Conservation (phyloP, 139 green algal genomes). For the Chlamydomonas eustigma region DNA sequence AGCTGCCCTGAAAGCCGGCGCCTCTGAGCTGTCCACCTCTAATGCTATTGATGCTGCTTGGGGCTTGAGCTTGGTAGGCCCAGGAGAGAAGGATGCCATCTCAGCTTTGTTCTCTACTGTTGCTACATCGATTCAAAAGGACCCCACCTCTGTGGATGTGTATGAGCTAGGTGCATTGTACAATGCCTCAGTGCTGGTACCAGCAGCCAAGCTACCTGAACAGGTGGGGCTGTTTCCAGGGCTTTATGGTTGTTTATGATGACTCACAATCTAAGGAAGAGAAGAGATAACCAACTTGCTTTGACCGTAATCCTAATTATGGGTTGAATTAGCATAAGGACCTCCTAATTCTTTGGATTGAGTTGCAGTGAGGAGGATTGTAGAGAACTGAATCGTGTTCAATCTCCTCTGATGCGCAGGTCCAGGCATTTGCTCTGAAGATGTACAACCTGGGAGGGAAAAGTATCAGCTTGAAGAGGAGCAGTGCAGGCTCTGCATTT, state of each 20-base stretch:
- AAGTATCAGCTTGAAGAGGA: conserved; percentile 9
- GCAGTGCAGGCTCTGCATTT: conserved; percentile 27
- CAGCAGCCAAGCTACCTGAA: conserved; percentile 19
- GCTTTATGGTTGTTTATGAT: neutral
- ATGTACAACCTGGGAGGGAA: conserved; percentile 41
- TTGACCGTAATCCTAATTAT: too few relatives aligned
- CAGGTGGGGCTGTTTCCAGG: conserved; percentile 22
- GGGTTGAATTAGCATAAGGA: too few relatives aligned
- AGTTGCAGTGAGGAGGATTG: too few relatives aligned
- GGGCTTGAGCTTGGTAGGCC: conserved; percentile 41
- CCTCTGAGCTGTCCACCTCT: conserved; percentile 20
- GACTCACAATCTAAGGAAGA: neutral
- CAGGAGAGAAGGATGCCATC: conserved; percentile 15
- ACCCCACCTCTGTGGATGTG: conserved; percentile 28
- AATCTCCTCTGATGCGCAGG: too few relatives aligned
- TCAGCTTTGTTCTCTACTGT: conserved; percentile 29
- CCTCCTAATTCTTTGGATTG: too few relatives aligned
- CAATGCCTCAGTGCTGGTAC: conserved; percentile 25
- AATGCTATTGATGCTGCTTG: conserved; percentile 42
- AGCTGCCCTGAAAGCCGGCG: conserved; percentile 22
- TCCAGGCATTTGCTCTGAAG: conserved; percentile 30
- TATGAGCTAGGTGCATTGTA: conserved; percentile 25
- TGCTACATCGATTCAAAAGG: conserved; percentile 29
- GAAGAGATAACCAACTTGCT: neutral
- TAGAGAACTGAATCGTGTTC: too few relatives aligned